Evolutionary conservation across 1,139 yeast genomes (phyloP).

Genomic region (Yamadazyma pseudoaaseri): DNA sequence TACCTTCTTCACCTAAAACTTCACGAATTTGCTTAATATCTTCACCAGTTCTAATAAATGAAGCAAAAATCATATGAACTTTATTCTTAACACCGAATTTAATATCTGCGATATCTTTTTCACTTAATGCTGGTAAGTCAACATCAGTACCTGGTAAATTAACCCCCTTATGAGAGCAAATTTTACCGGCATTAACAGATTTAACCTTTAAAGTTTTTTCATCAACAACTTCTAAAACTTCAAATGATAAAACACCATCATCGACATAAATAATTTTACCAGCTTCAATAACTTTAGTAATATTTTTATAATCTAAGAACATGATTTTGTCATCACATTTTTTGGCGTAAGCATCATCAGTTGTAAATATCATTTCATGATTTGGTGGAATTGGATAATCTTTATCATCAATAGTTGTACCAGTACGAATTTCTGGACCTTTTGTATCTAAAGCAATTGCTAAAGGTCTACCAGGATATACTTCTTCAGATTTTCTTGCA

Average conservation of each 20-base stretch:
- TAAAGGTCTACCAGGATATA: constrained; percentile 92
- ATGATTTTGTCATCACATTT: constrained; percentile 74
- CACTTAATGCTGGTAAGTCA: constrained; percentile 96
- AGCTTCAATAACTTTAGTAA: constrained; percentile 83
- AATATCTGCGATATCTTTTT: constrained; percentile 91
- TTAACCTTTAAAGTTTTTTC: constrained; percentile 77
- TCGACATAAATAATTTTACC: constrained; percentile 94
- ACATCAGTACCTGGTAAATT: constrained; percentile 99
- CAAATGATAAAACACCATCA: constrained; percentile 96
- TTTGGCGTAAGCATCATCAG: constrained; percentile 76
- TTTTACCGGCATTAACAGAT: constrained; percentile 91
- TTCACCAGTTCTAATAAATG: constrained; percentile 92
- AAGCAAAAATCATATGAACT: constrained; percentile 98
- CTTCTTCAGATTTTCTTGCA: constrained; percentile 88
- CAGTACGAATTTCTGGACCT: constrained; percentile 99
- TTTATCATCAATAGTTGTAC: constrained; percentile 75
- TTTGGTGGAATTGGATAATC: constrained; percentile 83
- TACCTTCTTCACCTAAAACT: constrained; percentile 96
- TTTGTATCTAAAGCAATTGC: constrained; percentile 98
- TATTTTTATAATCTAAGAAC: constrained; percentile 94
- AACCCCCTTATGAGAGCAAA: constrained; percentile 98
- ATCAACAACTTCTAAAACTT: constrained; percentile 81
- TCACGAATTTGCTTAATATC: constrained; percentile 89
- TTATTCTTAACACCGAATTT: constrained; percentile 94
- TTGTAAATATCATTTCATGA: constrained; percentile 91